Percentiles rank a stretch among this genome's conserved stretches.
Evolutionary conservation across 768 basidiomycete species (phyloP).

Genomic region (Aureoboletus auriporus): DNA sequence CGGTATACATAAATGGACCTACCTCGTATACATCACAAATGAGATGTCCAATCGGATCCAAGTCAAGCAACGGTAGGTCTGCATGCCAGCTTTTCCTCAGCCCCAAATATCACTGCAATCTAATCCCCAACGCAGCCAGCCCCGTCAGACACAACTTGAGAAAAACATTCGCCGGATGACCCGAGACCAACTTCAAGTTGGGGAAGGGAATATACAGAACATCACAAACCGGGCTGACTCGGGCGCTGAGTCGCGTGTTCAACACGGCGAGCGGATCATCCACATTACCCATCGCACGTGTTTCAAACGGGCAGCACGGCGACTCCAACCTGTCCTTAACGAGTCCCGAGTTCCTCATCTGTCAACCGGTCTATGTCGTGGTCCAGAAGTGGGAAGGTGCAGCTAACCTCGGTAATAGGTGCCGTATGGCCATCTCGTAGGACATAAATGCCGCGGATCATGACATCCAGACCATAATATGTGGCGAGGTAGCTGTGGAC

Average conservation of each 20-base stretch:
- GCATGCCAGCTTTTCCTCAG: constrained; percentile 35
- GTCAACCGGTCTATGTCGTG: constrained; percentile 32
- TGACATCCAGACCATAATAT: constrained; percentile 35
- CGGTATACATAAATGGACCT: too few relatives aligned
- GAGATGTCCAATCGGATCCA: too few relatives aligned
- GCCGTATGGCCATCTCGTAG: constrained; percentile 34
- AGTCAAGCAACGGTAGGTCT: constrained; percentile 4
- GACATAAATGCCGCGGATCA: constrained; percentile 40
- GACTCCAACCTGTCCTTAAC: constrained; percentile 36
- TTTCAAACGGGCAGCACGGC: constrained; percentile 41
- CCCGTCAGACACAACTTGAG: neutral
- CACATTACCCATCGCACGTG: constrained; percentile 34
- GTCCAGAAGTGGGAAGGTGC: constrained; percentile 32
- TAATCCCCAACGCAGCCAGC: constrained; percentile 4
- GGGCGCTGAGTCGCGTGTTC: constrained; percentile 39
- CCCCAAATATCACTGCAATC: constrained; percentile 29
- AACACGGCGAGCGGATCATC: constrained; percentile 40
- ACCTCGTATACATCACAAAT: too few relatives aligned
- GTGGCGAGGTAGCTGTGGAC: constrained; percentile 38
- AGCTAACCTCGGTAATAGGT: constrained; percentile 35
- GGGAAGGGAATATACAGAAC: constrained; percentile 46
- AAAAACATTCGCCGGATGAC: constrained; percentile 39
- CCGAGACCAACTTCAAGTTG: constrained; percentile 31
- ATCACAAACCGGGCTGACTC: constrained; percentile 45
- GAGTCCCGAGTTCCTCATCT: constrained; percentile 33